Conservation (phyloP, 352 stramenopile genomes). For the Blastocystis sp. region DNA sequence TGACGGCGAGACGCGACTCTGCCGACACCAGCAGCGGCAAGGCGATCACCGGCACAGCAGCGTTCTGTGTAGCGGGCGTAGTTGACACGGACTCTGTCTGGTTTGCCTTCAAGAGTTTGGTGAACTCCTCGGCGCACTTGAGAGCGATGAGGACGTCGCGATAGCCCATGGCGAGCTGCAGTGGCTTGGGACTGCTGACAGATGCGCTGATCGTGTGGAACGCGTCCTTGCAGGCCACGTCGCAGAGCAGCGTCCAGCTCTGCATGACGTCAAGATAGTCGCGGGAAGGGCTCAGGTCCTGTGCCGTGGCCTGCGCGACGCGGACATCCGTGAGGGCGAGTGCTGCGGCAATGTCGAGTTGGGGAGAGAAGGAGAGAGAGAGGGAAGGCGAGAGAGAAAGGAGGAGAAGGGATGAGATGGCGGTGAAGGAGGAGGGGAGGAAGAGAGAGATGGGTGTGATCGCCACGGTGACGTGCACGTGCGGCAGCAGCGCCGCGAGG, state of each 20-base stretch:
- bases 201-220: neutral
- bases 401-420: neutral
- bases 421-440: slow-evolving; percentile 45
- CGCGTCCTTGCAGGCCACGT: neutral
- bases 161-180: slow-evolving; percentile 20
- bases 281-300: neutral
- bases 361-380: neutral
- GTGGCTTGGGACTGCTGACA: neutral
- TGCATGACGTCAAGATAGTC: slow-evolving; percentile 51
- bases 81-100: too few relatives aligned
- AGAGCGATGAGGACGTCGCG: slow-evolving; percentile 23
- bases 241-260: slow-evolving; percentile 23
- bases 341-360: slow-evolving; percentile 16
- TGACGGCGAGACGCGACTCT: neutral
- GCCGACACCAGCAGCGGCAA: neutral
- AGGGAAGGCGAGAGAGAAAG: neutral
- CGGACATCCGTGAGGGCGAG: slow-evolving; percentile 6
- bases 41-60: neutral
- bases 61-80: too few relatives aligned
- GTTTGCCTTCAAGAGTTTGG: too few relatives aligned
- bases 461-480: neutral
- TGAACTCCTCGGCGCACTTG: neutral
- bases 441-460: slow-evolving; percentile 22
- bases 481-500: neutral
- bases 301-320: neutral